Evolutionary conservation across 768 basidiomycete species (phyloP).

Genomic region (Mycena kentingensis): DNA sequence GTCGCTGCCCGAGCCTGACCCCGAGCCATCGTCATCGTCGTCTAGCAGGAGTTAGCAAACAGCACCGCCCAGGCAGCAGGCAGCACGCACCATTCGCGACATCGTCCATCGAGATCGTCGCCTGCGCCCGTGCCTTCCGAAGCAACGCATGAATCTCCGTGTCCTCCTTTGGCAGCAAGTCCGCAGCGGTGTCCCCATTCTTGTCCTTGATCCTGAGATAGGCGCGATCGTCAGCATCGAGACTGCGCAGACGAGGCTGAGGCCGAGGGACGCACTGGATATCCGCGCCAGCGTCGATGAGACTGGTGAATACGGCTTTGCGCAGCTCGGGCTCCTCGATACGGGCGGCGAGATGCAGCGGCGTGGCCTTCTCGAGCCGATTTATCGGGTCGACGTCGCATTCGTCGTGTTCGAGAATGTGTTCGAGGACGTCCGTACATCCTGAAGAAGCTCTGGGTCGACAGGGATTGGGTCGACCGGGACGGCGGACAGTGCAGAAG

Average conservation of each 20-base stretch:
- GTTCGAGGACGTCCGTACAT: conserved; percentile 65
- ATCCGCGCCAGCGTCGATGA: conserved; percentile 82
- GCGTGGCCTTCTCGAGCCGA: conserved; percentile 68
- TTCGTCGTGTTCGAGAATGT: conserved; percentile 69
- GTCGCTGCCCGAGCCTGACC: conserved; percentile 39
- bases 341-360: conserved; percentile 72
- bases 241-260: background rate
- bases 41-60: background rate
- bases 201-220: conserved; percentile 70
- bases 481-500: background rate
- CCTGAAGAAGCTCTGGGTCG: conserved; percentile 51
- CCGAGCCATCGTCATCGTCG: conserved; percentile 29
- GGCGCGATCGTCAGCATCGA: background rate
- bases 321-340: conserved; percentile 58
- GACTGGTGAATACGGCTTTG: conserved; percentile 54
- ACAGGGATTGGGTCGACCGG: conserved; percentile 5
- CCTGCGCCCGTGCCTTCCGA: conserved; percentile 53
- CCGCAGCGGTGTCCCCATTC: conserved; percentile 56
- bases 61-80: background rate
- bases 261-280: conserved; percentile 55
- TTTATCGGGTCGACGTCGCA: conserved; percentile 85
- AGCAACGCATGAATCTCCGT: conserved; percentile 52
- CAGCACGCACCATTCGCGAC: conserved; percentile 58
- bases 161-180: conserved; percentile 58
- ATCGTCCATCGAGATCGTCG: conserved; percentile 57